Conservation (phyloP, 2,329 filamentous ascomycete genomes). For the Hypoxylon sp. region DNA sequence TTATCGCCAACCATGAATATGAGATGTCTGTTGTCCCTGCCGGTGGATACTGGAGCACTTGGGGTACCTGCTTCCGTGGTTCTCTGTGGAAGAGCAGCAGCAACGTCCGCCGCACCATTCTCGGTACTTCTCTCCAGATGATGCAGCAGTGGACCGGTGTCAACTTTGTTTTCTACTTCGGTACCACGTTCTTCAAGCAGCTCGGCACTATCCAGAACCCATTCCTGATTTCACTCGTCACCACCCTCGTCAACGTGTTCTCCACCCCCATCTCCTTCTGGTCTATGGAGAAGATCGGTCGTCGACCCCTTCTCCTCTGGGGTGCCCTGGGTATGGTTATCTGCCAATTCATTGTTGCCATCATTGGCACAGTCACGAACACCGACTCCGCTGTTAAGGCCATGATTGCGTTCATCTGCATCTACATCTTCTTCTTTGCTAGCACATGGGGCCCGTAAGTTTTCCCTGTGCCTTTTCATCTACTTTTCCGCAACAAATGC, state of each 20-base stretch:
- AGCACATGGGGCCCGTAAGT: conserved; percentile 80
- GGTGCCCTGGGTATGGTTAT: conserved; percentile 87
- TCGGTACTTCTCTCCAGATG: conserved; percentile 83
- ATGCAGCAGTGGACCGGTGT: conserved; percentile 89
- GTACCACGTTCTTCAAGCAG: conserved; percentile 85
- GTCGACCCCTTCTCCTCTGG: conserved; percentile 82
- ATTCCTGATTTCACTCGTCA: conserved; percentile 88
- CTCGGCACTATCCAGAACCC: conserved; percentile 81
- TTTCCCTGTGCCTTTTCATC: background rate
- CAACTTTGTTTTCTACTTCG: conserved; percentile 91
- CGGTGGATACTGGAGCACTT: conserved; percentile 75
- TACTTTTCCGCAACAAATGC: background rate
- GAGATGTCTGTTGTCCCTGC: conserved; percentile 79
- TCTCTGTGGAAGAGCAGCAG: conserved; percentile 74
- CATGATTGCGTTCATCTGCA: conserved; percentile 89
- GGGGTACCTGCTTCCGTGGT: conserved; percentile 78
- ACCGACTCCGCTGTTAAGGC: conserved; percentile 70
- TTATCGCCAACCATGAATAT: conserved; percentile 90
- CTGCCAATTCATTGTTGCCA: conserved; percentile 89
- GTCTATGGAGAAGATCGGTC: conserved; percentile 85
- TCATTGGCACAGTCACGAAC: conserved; percentile 71
- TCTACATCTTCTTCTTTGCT: conserved; percentile 95
- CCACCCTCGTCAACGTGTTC: conserved; percentile 88
- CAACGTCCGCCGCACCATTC: conserved; percentile 78
- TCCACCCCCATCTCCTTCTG: conserved; percentile 92